phyloP scores from a whole-genome alignment of 768 basidiomycete species.

The Panaeolus cyanescens region DNA sequence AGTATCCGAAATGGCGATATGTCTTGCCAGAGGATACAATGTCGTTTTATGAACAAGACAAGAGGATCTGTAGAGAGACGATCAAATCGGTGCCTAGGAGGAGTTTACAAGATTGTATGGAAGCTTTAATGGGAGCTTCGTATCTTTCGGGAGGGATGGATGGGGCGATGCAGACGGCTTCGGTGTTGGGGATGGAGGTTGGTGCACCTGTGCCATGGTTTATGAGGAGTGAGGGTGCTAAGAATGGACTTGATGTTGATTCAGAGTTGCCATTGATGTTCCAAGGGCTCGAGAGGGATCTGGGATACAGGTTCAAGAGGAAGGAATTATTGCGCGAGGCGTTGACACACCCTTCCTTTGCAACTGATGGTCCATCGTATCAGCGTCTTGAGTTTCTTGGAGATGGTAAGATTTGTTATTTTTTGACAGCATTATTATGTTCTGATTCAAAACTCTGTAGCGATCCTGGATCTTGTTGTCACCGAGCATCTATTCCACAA shows the following conservation, averaged over 20 bases:
- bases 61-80: slow-evolving; percentile 30
- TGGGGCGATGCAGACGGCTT: slow-evolving; percentile 67
- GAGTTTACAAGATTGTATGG: slow-evolving; percentile 87
- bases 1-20: slow-evolving; percentile 61
- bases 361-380: slow-evolving; percentile 60
- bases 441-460: slow-evolving; percentile 34
- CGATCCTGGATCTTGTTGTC: slow-evolving; percentile 72
- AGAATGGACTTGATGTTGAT: slow-evolving; percentile 21
- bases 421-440: slow-evolving; percentile 5
- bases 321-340: slow-evolving; percentile 73
- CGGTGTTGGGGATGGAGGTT: slow-evolving; percentile 66
- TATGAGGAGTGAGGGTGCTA: slow-evolving; percentile 46
- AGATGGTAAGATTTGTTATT: slow-evolving; percentile 60
- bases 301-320: slow-evolving; percentile 73
- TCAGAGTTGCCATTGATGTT: slow-evolving; percentile 52
- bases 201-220: slow-evolving; percentile 75
- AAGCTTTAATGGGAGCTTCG: slow-evolving; percentile 78
- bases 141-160: slow-evolving; percentile 73
- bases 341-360: slow-evolving; percentile 84
- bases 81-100: slow-evolving; percentile 59
- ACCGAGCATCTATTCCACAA: slow-evolving; percentile 70
- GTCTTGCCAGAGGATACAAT: slow-evolving; percentile 37
- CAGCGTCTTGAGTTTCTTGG: slow-evolving; percentile 89
- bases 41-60: slow-evolving; percentile 13
- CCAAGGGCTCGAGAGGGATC: slow-evolving; percentile 51